These are phyloP conservation scores for Leptographium procerum DNA, from an alignment of 2,329 filamentous ascomycete genomes.

Conservation along the genomic window DNA sequence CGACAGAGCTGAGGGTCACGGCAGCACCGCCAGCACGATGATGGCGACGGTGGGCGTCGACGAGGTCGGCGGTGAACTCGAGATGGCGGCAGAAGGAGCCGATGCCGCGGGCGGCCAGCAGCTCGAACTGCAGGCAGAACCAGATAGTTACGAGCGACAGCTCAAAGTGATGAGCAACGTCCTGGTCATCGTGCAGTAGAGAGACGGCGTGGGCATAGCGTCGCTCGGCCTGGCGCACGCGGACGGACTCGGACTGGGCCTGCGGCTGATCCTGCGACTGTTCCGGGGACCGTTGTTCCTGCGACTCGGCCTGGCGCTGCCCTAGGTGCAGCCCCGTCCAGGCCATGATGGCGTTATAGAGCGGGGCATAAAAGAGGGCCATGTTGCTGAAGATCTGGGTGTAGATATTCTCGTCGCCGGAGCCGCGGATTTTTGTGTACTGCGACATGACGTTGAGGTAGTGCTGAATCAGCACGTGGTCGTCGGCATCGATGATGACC, in stretches of 20 bases:
- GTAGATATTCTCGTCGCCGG: constrained; percentile 5
- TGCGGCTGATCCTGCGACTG: neutral
- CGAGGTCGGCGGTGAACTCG: constrained; percentile 5
- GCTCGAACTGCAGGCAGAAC: constrained; percentile 5
- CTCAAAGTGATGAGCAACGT: constrained; percentile 4
- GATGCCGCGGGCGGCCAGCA: constrained; percentile 3
- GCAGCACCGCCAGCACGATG: neutral
- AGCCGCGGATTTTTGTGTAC: constrained; percentile 3
- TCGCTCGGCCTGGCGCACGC: neutral
- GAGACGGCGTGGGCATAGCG: neutral
- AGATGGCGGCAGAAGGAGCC: constrained; percentile 2
- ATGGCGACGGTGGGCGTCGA: constrained; percentile 4
- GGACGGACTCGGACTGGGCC: neutral
- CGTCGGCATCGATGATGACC: neutral
- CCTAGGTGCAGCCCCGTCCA: constrained; percentile 6
- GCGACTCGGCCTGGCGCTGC: neutral
- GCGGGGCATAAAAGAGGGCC: constrained; percentile 4
- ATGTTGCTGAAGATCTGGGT: constrained; percentile 6
- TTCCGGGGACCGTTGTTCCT: too few relatives aligned
- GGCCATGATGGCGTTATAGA: constrained; percentile 5
- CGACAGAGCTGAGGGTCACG: neutral
- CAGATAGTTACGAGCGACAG: constrained; percentile 5
- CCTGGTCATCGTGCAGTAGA: constrained; percentile 4
- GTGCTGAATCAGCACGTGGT: constrained; percentile 1
- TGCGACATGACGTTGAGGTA: constrained; percentile 6